phyloP scores from a whole-genome alignment of 768 basidiomycete genomes.

The Daedaleopsis sinensis region DNA sequence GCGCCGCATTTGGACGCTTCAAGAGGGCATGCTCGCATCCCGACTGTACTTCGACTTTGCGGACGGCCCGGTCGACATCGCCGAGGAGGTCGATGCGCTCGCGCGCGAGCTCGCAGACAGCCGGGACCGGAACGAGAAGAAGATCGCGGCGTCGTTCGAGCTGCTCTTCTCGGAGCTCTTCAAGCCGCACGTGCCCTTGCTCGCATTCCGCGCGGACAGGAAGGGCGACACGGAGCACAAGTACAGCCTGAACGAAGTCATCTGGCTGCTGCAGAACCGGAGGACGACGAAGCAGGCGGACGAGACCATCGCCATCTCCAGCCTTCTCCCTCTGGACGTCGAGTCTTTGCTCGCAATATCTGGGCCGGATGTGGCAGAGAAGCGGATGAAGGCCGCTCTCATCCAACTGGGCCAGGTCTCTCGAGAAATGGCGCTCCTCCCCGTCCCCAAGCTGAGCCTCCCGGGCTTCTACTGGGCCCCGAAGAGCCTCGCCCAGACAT shows the following conservation, averaged over 20 bases:
- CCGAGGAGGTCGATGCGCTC: neutral
- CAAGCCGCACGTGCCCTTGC: neutral
- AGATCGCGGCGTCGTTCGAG: neutral
- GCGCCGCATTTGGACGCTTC: conserved; percentile 17
- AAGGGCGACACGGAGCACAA: neutral
- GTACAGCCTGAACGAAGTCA: conserved; percentile 1
- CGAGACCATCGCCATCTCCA: conserved; percentile 13
- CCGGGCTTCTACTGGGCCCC: conserved; percentile 6
- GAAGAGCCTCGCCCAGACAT: neutral
- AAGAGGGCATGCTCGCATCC: conserved; percentile 15
- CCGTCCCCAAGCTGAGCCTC: neutral
- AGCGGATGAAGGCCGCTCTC: conserved; percentile 9
- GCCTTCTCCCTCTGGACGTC: conserved; percentile 4
- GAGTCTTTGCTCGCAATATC: conserved; percentile 1
- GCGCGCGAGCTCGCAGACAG: neutral
- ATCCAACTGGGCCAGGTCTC: neutral
- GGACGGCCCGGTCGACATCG: conserved; percentile 7
- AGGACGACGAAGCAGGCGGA: conserved; percentile 12
- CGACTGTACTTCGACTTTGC: conserved; percentile 16
- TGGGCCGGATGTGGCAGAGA: conserved; percentile 3
- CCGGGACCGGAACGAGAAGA: too few species aligned
- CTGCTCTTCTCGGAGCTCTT: neutral
- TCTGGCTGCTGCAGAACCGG: conserved; percentile 3
- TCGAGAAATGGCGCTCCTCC: neutral
- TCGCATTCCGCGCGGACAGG: neutral